These are phyloP conservation scores for Fusarium phyllophilum DNA, from an alignment of 2,329 filamentous ascomycete species.

Conservation along the genomic window DNA sequence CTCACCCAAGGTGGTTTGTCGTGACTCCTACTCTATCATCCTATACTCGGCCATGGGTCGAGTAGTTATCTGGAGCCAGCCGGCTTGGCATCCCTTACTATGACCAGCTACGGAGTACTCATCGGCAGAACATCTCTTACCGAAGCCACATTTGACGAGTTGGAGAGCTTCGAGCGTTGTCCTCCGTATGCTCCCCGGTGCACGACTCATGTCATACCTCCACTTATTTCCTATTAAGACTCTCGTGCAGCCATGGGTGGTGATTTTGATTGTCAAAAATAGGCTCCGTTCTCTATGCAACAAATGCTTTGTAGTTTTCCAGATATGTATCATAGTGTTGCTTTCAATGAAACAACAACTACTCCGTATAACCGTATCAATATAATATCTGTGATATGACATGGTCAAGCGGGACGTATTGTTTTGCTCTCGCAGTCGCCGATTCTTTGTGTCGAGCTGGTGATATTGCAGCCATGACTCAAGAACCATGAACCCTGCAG, in stretches of 20 bases:
- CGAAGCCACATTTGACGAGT: slow-evolving; percentile 3
- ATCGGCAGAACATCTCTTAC: slow-evolving; percentile 1
- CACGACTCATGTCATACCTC: slow-evolving; percentile 29
- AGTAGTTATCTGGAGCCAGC: slow-evolving; percentile 11
- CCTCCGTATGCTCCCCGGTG: slow-evolving; percentile 12
- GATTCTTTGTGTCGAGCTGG: background rate
- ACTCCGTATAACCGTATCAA: background rate
- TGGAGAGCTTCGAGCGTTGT: slow-evolving; percentile 7
- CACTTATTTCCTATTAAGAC: slow-evolving; percentile 11
- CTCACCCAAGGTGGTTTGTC: slow-evolving; percentile 20
- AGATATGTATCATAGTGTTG: background rate
- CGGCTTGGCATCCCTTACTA: slow-evolving; percentile 32
- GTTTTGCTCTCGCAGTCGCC: background rate
- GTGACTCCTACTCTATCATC: slow-evolving; percentile 12
- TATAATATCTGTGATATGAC: background rate
- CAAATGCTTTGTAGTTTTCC: background rate
- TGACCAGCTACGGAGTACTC: background rate
- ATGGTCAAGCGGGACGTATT: background rate
- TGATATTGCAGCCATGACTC: slow-evolving; percentile 10
- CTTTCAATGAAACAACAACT: background rate
- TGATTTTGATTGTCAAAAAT: background rate
- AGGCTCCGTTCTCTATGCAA: slow-evolving; percentile 2
- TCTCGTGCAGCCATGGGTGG: background rate
- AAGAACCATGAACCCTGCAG: slow-evolving; percentile 16
- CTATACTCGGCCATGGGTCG: slow-evolving; percentile 28